Percentiles rank a stretch among this genome's conserved stretches.
Conservation (phyloP, 78 protist species). For the slime mould (Dictyostelium discoideum) region DNA sequence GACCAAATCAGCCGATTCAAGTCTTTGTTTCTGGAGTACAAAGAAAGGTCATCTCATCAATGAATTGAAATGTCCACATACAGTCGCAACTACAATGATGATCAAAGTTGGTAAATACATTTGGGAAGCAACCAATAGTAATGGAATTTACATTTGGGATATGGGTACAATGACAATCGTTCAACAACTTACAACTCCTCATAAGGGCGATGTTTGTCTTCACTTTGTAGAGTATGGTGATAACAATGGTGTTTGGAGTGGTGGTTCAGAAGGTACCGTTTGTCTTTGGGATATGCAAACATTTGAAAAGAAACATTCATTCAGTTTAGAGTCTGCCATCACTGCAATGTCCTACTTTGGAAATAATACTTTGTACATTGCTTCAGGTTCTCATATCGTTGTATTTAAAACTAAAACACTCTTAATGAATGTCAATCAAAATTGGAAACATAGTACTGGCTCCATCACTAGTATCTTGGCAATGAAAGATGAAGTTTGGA, state of each 20-base stretch:
- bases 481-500: constrained; percentile 65
- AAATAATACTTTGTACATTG: constrained; percentile 10
- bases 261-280: constrained; percentile 28
- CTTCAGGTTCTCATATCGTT: constrained; percentile 7
- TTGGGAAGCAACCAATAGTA: constrained; percentile 48
- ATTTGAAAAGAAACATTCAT: background rate
- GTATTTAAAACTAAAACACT: constrained; percentile 44
- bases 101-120: constrained; percentile 35
- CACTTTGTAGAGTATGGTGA: background rate
- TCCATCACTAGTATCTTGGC: constrained; percentile 33
- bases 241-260: constrained; percentile 8
- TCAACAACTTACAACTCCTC: constrained; percentile 31
- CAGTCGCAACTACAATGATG: constrained; percentile 21
- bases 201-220: background rate
- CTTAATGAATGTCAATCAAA: background rate
- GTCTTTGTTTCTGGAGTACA: constrained; percentile 59
- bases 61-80: constrained; percentile 53
- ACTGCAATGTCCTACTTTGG: background rate
- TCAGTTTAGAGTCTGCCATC: background rate
- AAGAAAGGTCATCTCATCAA: constrained; percentile 56
- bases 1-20: constrained; percentile 46
- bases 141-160: constrained; percentile 51
- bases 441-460: constrained; percentile 67
- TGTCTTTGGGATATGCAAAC: constrained; percentile 55
- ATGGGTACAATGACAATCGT: constrained; percentile 65